Base-by-base conservation (phyloP, 306 rosid genomes). In the Lathyrus tuberosus region DNA sequence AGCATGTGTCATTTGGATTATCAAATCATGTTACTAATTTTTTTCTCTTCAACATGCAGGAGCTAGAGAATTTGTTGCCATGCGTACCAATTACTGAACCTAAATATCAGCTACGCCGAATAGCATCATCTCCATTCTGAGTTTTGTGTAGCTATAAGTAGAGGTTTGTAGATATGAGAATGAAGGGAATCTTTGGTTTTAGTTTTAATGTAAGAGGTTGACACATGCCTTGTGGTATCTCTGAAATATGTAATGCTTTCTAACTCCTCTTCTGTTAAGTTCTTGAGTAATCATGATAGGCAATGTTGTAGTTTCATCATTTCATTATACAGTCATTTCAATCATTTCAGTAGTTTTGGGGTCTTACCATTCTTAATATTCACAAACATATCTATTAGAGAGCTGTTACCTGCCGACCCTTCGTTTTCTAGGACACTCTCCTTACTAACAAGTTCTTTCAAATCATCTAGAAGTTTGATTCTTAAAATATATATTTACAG, bases 101-200 rank as follows among this genome's bases (percentile, higher is more conserved):
- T 0, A 91, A 84, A 85, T 87, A 87, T 75, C 99, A 91, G 86
- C 95, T 95, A 62, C 95, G 99, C 35, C 86, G 97, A 89, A 82
- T 84, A 2, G 54, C 91, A 26, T 95, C 99, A 5, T 86, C 97
- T 7, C 84, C 88, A 26, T 79, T 95, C 73, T 95, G 81, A 95
- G 68, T 14, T 73, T 52, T 37, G 76, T 37, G 75, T 81, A 69
- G 77, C 67, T 73, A 66, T 75, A 72, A 43, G 62, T 76, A 73
- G 75, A 73, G 54, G 78, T 63, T 60, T 82, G 84, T 70, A 69
- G 71, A 75, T 79, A 65, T 31, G 69, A 76, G 76, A 62, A 70
- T 69, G 24, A 11, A 14, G 31, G 60, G 47, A 66, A 40, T 72
- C 67, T 30, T 63, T 64, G 30, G 52, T 73, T 65, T 15, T 37